Base-by-base conservation (phyloP, 2,329 filamentous ascomycete genomes). In the Xylariaceae sp. region DNA sequence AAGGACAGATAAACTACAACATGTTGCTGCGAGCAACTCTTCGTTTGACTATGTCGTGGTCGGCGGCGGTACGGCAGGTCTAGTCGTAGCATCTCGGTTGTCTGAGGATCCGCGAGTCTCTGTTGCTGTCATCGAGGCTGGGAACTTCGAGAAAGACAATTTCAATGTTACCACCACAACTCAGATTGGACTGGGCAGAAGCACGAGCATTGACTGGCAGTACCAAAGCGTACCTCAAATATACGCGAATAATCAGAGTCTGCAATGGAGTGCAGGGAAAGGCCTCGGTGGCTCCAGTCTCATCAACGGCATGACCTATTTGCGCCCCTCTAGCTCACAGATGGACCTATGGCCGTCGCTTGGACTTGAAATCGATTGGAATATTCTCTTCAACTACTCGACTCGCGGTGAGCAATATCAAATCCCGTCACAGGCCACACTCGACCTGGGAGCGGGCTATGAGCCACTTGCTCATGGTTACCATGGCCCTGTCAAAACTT, bases 41-140 rank as follows among this genome's bases (percentile, higher is more conserved):
- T 50, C 48, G 36, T 50, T 50, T 45, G 48, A 50, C 48, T 50
- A 50, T 41, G 48, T 50, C 48, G 41, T 50, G 33, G 48, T 50
- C 19, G 48, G 48, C 33, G 48, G 48, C 39, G 48, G 48, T 36
- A 50, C 48, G 28, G 48, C 48, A 44, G 48, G 48, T 19, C 48
- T 50, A 28, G 48, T 50, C 45, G 48, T 50, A 42, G 48, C 48
- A 50, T 50, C 48, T 22, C 41, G 48, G 39, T 45, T 50, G 42
- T 50, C 48, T 33, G 48, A 50, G 42, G 34, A 50, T 50, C 42
- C 48, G 34, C 48, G 33, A 40, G 48, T 50, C 48, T 50, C 48
- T 40, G 48, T 50, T 50, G 48, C 48, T 41, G 48, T 50, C 42
- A 50, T 50, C 45, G 48, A 50, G 48, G 48, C 48, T 38, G 48